phyloP scores from a whole-genome alignment of 352 stramenopile genomes.

The Globisporangium okanoganense region DNA sequence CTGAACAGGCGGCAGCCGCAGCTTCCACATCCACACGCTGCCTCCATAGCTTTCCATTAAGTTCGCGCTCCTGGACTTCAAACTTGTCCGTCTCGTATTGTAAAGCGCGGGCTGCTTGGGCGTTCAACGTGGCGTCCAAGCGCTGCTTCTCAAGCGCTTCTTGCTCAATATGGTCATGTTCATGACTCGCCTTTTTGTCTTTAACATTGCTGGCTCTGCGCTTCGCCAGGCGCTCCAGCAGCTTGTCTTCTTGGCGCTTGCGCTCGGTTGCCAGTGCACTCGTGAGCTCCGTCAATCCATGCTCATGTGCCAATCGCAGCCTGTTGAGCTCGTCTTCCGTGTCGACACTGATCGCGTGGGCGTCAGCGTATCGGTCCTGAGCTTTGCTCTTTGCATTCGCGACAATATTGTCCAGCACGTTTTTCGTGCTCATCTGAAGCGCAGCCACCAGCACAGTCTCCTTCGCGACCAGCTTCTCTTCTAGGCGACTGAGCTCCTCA shows the following conservation, averaged over 20 bases:
- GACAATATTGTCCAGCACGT: neutral
- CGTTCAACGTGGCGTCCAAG: constrained; percentile 19
- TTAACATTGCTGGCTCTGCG: constrained; percentile 6
- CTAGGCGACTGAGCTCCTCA: neutral
- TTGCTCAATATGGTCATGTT: constrained; percentile 18
- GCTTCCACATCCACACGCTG: constrained; percentile 17
- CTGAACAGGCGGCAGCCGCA: constrained; percentile 22
- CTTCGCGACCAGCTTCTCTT: neutral
- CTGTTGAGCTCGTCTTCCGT: constrained; percentile 14
- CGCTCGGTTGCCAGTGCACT: constrained; percentile 25
- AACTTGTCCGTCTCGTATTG: constrained; percentile 20
- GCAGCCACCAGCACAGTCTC: neutral
- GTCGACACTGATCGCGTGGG: neutral
- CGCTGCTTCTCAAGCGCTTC: constrained; percentile 18
- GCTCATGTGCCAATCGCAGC: constrained; percentile 23
- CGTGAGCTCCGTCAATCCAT: constrained; percentile 17
- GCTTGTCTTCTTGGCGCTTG: constrained; percentile 31
- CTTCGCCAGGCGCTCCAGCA: constrained; percentile 24
- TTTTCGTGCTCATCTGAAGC: constrained; percentile 3
- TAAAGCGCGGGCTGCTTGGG: constrained; percentile 21
- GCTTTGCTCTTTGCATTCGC: neutral
- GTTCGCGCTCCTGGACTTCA: constrained; percentile 3
- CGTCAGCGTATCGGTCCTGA: neutral
- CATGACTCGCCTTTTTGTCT: constrained; percentile 3
- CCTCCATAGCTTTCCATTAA: neutral